Base-by-base conservation (phyloP, 192 early-diverging fungal genomes). In the Umbelopsis sp. region DNA sequence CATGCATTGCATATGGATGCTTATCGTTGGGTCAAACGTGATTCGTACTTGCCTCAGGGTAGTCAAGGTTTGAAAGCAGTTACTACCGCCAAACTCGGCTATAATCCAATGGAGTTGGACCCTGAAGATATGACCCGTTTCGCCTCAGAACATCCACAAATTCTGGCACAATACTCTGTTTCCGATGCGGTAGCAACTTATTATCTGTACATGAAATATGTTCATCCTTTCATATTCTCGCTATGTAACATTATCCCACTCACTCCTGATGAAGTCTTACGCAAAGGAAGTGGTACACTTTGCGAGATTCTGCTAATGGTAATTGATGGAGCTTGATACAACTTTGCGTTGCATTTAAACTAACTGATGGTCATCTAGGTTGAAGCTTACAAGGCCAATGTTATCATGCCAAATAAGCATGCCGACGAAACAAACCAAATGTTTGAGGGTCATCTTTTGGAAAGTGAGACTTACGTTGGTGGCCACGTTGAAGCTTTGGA, bases 121-220 rank as follows among this genome's bases (percentile, higher is more conserved):
- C 98, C 98, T 0, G 98, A 99, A 74, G 95, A 96, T 73, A 99
- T 99, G 98, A 98, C 96, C 46, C 92, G 91, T 68, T 97, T 92
- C 77, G 98, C 98, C 0, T 74, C 84, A 3, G 95, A 98, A 74
- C 81, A 92, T 64, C 98, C 98, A 23, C 96, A 98, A 73, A 91
- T 84, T 9, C 82, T 99, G 55, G 94, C 98, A 4, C 96, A 98
- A 74, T 99, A 99, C 77, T 97, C 97, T 10, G 98, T 99, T 37
- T 99, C 98, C 25, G 98, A 99, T 82, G 98, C 98, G 1, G 98
- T 99, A 10, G 98, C 98, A 0, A 99, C 98, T 1, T 99, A 98
- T 77, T 99, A 99, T 65, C 80, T 99, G 10, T 99, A 98, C 73
- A 99, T 98, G 96, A 97, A 98, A 80, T 97, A 99, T 78, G 95